These are phyloP conservation scores for Puccinia triticina DNA, from an alignment of 1,284 basidiomycete genomes.

Conservation along the genomic window DNA sequence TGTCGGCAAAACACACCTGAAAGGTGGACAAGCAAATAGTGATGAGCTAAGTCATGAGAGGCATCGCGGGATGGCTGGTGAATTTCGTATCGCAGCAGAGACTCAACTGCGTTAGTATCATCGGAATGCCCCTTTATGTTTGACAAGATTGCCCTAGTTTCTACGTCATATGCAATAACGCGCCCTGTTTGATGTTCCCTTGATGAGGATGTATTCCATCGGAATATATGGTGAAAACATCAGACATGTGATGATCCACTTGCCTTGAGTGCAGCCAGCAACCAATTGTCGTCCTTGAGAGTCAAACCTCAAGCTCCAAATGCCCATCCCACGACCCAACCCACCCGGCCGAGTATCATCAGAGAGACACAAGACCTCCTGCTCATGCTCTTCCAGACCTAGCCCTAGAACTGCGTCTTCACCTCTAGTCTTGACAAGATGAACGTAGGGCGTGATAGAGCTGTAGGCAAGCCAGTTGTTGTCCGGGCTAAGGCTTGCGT, in stretches of 20 bases:
- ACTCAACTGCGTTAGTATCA: slow-evolving; percentile 78
- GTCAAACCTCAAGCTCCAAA: slow-evolving; percentile 93
- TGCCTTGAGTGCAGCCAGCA: slow-evolving; percentile 62
- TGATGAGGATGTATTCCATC: slow-evolving; percentile 7
- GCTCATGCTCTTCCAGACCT: slow-evolving; percentile 52
- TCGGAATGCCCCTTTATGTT: slow-evolving; percentile 81
- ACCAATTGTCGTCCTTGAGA: slow-evolving; percentile 90
- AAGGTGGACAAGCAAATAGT: neutral
- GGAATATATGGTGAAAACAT: slow-evolving; percentile 65
- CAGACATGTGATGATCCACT: slow-evolving; percentile 66
- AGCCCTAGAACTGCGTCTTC: slow-evolving; percentile 50
- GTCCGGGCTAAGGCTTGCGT: slow-evolving; percentile 87
- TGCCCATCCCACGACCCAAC: slow-evolving; percentile 60
- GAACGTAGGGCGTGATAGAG: slow-evolving; percentile 65
- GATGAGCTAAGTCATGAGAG: neutral
- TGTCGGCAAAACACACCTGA: slow-evolving; percentile 86
- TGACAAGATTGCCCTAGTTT: slow-evolving; percentile 75
- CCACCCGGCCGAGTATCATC: neutral
- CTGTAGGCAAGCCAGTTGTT: slow-evolving; percentile 89
- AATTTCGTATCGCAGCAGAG: neutral
- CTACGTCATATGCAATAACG: slow-evolving; percentile 81
- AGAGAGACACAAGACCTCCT: slow-evolving; percentile 17
- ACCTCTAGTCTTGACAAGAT: slow-evolving; percentile 62
- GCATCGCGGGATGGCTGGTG: slow-evolving; percentile 1
- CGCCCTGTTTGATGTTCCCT: slow-evolving; percentile 25